phyloP scores from a whole-genome alignment of 2,329 filamentous ascomycete genomes.

The Triangularia verruculosa region DNA sequence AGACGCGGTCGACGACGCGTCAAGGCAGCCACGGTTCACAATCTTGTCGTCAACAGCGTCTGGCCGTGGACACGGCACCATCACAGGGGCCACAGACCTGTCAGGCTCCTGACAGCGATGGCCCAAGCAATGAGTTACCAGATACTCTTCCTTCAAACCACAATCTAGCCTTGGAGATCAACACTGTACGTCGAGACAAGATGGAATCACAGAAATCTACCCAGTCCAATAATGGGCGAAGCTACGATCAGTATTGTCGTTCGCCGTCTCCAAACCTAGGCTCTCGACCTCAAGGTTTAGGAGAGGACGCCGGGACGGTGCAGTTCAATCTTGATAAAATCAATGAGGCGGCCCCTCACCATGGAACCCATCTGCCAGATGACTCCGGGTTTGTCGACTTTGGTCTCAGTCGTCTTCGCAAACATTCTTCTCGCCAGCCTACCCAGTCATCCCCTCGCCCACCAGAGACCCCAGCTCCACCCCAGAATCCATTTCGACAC shows the following conservation, averaged over 20 bases:
- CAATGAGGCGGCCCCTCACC: slow-evolving; percentile 27
- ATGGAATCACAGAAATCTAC: slow-evolving; percentile 53
- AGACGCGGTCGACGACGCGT: slow-evolving; percentile 23
- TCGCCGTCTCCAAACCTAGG: slow-evolving; percentile 19
- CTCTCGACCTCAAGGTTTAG: slow-evolving; percentile 34
- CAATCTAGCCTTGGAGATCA: not conserved
- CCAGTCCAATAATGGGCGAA: slow-evolving; percentile 54
- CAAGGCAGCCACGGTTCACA: slow-evolving; percentile 9
- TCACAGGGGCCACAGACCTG: slow-evolving; percentile 1
- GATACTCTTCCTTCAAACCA: slow-evolving; percentile 7
- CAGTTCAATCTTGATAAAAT: slow-evolving; percentile 41
- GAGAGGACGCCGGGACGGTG: slow-evolving; percentile 51
- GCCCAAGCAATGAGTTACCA: slow-evolving; percentile 4
- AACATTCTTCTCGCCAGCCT: slow-evolving; percentile 11
- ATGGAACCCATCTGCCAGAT: slow-evolving; percentile 36
- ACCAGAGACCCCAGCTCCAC: slow-evolving; percentile 49
- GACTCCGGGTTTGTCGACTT: slow-evolving; percentile 35
- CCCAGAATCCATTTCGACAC: slow-evolving; percentile 48
- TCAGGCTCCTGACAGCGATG: slow-evolving; percentile 1
- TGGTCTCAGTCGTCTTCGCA: slow-evolving; percentile 13
- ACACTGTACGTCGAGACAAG: slow-evolving; percentile 26
- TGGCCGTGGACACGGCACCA: slow-evolving; percentile 2
- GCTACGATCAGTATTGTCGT: slow-evolving; percentile 47
- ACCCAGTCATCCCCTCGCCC: slow-evolving; percentile 15
- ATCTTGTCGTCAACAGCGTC: slow-evolving; percentile 6